Evolutionary conservation across 139 green algal genomes (phyloP).

Genomic region (Closterium sp.): DNA sequence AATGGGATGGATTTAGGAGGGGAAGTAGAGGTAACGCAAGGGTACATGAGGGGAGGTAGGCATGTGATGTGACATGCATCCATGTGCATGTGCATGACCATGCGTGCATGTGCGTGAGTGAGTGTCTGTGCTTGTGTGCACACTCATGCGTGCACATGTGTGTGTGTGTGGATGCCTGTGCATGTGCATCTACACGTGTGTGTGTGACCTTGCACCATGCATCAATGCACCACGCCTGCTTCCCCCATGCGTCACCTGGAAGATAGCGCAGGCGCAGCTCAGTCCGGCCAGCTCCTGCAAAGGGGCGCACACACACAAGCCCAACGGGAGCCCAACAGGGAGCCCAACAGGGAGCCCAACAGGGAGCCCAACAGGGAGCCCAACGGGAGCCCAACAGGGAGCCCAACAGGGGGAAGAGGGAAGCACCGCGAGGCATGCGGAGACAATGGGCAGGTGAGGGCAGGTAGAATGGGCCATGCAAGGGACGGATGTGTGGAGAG

Average conservation of each 20-base stretch:
- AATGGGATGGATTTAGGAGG: not conserved
- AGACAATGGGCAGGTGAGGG: not conserved
- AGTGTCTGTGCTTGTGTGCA: not conserved
- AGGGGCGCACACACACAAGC: not conserved
- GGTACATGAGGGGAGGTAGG: not conserved
- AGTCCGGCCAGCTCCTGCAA: constrained; percentile 49
- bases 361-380: not conserved
- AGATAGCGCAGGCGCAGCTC: constrained; percentile 46
- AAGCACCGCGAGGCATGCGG: not conserved
- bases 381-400: too few species aligned
- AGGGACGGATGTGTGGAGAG: too few species aligned
- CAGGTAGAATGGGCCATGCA: too few species aligned
- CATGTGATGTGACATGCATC: not conserved
- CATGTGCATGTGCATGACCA: not conserved
- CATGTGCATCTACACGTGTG: not conserved
- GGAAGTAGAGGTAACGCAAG: not conserved
- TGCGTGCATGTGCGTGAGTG: not conserved
- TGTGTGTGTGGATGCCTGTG: not conserved
- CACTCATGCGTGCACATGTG: too few species aligned
- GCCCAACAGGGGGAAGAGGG: not conserved
- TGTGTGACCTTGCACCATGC: not conserved
- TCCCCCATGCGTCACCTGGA: constrained; percentile 20
- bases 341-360: not conserved
- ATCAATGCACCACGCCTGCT: not conserved
- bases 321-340: too few species aligned